Evolutionary conservation across 176 grass and related monocot species (phyloP), one percentile per base, ranked within the genome.

Genomic region (Neostapfia colusana): DNA sequence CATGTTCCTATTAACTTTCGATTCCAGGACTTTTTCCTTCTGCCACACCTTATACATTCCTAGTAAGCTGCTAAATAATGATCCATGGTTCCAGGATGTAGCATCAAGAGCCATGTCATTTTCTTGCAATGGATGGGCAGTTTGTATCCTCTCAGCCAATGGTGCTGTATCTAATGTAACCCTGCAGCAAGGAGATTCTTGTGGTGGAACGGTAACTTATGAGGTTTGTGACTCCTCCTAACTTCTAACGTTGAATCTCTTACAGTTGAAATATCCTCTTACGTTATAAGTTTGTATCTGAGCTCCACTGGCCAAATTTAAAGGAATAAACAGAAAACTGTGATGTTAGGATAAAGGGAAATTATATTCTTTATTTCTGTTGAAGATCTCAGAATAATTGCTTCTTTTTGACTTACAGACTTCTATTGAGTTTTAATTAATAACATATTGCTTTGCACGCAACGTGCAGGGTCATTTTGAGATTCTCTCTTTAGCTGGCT

Each of bases 111-210:
- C n/a, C n/a, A n/a, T n/a, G n/a, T n/a, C 88, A 25, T 90, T 78
- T 90, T 88, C 79, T 74, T 48, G 66, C 31, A 79, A 88, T 77
- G 91, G 88, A 60, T 87, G 85, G 73, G 82, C 79, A 34, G 79
- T 93, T 88, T 90, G 75, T 82, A 77, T 90, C 59, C 75, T 88
- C 34, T 85, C 91, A 41, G 91, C 91, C 37, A 80, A 88, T 88
- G 91, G 91, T 31, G 60, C 40, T 54, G 78, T 93, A 80, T 85
- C 88, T 15, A 88, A 85, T 53, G 82, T 90, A 41, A 88, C 88
- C 42, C 71, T 93, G 36, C 65, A 45, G 17, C 88, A 85, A 73
- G 70, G 75, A 8, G 75, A 76, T 69, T 85, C 82, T 82, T 85
- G 72, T 50, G 46, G 60, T 83, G 82, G 78, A 80, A 93, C 91